Conservation (phyloP, 345 rosid genomes). For the Carallia brachiata region DNA sequence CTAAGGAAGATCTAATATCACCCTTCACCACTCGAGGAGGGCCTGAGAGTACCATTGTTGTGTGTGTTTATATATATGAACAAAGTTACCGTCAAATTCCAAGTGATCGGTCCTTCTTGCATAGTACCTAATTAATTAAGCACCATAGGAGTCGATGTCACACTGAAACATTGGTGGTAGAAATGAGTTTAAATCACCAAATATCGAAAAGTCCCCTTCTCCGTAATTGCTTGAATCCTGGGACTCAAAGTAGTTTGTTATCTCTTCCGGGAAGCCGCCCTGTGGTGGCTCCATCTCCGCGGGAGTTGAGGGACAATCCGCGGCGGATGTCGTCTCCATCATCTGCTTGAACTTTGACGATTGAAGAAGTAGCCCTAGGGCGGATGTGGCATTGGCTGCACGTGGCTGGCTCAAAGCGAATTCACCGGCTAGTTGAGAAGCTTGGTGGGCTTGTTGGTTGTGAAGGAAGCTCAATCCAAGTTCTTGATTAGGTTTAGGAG, state of each 20-base stretch:
- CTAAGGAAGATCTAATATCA: not conserved
- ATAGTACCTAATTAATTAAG: too few relatives aligned
- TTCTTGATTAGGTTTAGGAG: slow-evolving; percentile 19
- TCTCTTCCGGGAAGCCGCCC: slow-evolving; percentile 47
- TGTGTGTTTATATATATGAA: not conserved
- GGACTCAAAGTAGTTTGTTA: slow-evolving; percentile 39
- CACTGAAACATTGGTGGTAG: slow-evolving; percentile 21
- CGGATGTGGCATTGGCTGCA: slow-evolving; percentile 35
- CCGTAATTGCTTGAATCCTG: slow-evolving; percentile 28
- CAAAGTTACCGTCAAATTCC: not conserved
- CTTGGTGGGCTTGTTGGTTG: slow-evolving; percentile 14
- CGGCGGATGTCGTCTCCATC: slow-evolving; percentile 43
- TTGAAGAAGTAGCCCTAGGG: slow-evolving; percentile 43
- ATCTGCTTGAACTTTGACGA: slow-evolving; percentile 58
- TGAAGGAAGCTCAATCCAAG: slow-evolving; percentile 26
- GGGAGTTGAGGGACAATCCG: slow-evolving; percentile 27
- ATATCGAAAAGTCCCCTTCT: slow-evolving; percentile 35
- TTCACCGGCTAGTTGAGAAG: not conserved
- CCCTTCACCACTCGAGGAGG: not conserved
- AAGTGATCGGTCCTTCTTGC: not conserved
- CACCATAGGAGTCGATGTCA: not conserved
- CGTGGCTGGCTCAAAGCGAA: not conserved
- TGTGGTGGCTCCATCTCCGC: slow-evolving; percentile 30
- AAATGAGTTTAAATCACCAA: slow-evolving; percentile 32
- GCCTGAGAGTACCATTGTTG: not conserved